phyloP scores from a whole-genome alignment of 768 basidiomycete genomes.

The Neoboletus subvelutipes region DNA sequence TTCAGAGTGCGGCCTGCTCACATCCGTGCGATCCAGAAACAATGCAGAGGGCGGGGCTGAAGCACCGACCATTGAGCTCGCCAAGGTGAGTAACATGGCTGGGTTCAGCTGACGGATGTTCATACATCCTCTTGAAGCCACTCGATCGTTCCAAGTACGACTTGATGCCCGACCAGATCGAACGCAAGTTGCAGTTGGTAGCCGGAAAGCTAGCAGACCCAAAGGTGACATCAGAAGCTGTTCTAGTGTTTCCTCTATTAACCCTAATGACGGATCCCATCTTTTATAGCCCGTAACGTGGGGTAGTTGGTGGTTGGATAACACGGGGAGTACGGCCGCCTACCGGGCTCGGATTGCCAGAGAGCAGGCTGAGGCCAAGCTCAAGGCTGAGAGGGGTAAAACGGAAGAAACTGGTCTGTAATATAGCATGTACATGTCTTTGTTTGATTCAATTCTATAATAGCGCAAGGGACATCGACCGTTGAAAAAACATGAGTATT shows the following conservation, averaged over 20 bases:
- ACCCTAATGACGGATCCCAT: not conserved
- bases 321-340: constrained; percentile 15
- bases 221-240: not conserved
- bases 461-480: not conserved
- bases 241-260: not conserved
- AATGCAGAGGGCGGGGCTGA: constrained; percentile 14
- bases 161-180: constrained; percentile 8
- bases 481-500: too few relatives aligned
- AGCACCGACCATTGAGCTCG: constrained; percentile 9
- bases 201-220: not conserved
- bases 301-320: constrained; percentile 16
- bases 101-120: not conserved
- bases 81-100: not conserved
- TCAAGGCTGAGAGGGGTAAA: not conserved
- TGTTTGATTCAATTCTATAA: not conserved
- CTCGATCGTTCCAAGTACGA: constrained; percentile 17
- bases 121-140: not conserved
- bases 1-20: constrained; percentile 19
- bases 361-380: constrained; percentile 8
- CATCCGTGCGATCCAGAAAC: constrained; percentile 9
- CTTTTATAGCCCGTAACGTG: constrained; percentile 1
- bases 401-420: not conserved
- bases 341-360: constrained; percentile 12
- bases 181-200: not conserved
- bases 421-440: too few relatives aligned